phyloP scores from a whole-genome alignment of 495 filamentous ascomycete species.

The Sporormia fimetaria region DNA sequence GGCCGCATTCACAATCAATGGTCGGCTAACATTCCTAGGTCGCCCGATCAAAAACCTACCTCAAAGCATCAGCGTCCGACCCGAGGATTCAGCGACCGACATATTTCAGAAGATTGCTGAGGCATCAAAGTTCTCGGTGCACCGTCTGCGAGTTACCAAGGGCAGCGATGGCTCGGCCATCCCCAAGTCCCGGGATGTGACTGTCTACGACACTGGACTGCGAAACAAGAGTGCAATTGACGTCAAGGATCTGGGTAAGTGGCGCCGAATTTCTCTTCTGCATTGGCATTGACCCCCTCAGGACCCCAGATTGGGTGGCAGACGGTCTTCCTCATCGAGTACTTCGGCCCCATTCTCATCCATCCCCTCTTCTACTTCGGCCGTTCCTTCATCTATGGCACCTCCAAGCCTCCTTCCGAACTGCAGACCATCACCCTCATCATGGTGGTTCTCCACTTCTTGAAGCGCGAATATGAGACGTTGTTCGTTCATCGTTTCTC shows the following conservation, averaged over 20 bases:
- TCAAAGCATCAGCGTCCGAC: conserved; percentile 23
- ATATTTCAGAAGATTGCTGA: conserved; percentile 48
- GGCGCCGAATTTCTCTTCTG: background rate
- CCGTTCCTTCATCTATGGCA: conserved; percentile 61
- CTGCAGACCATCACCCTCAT: conserved; percentile 59
- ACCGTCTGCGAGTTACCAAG: conserved; percentile 60
- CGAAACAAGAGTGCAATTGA: conserved; percentile 59
- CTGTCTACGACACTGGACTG: conserved; percentile 52
- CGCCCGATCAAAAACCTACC: conserved; percentile 33
- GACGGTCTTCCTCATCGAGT: conserved; percentile 90
- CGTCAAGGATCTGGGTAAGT: conserved; percentile 86
- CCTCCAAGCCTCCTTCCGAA: conserved; percentile 46
- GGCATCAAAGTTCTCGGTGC: conserved; percentile 42
- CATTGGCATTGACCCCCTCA: conserved; percentile 29
- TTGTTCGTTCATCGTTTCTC: conserved; percentile 93
- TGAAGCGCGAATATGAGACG: conserved; percentile 92
- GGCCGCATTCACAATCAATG: background rate
- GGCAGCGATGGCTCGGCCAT: conserved; percentile 57
- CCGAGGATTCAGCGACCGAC: conserved; percentile 24
- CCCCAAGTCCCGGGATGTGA: conserved; percentile 55
- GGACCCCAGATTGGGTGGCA: conserved; percentile 88
- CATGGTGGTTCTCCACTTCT: conserved; percentile 70
- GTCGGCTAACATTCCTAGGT: conserved; percentile 19
- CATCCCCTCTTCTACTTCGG: conserved; percentile 62
- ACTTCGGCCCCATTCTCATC: conserved; percentile 86